phyloP scores from a whole-genome alignment of 305 asterid species.

The Fraxinus latifolia region DNA sequence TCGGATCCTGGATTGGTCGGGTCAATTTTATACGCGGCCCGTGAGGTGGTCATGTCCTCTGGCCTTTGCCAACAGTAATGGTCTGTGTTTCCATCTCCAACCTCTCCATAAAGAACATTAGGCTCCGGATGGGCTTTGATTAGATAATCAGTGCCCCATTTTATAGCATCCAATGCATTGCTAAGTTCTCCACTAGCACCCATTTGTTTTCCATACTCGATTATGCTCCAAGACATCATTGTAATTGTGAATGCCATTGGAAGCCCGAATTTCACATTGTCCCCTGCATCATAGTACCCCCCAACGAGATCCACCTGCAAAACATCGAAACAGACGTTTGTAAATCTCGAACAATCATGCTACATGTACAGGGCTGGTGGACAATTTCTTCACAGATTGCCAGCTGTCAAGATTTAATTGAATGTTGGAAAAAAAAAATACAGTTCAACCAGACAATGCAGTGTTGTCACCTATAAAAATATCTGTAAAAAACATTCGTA shows the following conservation, averaged over 20 bases:
- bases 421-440: neutral
- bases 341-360: neutral
- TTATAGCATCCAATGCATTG: conserved; percentile 82
- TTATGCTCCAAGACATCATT: conserved; percentile 92
- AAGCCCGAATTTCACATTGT: conserved; percentile 89
- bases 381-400: neutral
- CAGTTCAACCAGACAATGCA: neutral
- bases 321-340: neutral
- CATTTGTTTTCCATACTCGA: conserved; percentile 84
- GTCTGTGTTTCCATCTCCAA: conserved; percentile 97
- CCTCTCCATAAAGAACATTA: conserved; percentile 90
- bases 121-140: conserved; percentile 94
- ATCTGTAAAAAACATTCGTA: neutral
- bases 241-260: conserved; percentile 97
- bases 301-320: conserved; percentile 91
- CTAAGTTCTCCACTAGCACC: conserved; percentile 68
- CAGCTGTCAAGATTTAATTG: neutral
- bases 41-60: conserved; percentile 93
- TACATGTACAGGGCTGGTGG: neutral
- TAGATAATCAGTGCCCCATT: conserved; percentile 98
- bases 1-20: conserved; percentile 88
- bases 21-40: conserved; percentile 77
- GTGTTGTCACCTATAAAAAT: neutral
- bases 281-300: conserved; percentile 99
- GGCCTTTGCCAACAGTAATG: conserved; percentile 99